A percentile compares a stretch with the other conserved stretches of the same genome.
phyloP scores from a whole-genome alignment of 2,329 filamentous ascomycete genomes.

The Diatrype stigma region DNA sequence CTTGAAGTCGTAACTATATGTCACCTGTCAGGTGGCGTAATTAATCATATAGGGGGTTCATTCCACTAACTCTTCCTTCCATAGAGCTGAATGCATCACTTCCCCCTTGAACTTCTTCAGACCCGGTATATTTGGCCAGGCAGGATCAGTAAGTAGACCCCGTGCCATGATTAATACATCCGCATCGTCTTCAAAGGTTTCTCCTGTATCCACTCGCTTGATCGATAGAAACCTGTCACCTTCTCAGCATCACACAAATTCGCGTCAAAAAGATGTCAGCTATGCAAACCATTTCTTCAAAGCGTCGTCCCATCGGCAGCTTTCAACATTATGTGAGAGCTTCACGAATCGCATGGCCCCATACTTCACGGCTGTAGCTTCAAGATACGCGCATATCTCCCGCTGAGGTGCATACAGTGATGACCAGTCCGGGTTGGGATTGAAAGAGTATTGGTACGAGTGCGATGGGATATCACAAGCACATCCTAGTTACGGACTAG shows the following conservation, averaged over 20 bases:
- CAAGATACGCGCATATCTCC: constrained; percentile 48
- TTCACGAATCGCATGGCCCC: constrained; percentile 44
- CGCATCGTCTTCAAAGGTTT: constrained; percentile 34
- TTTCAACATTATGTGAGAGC: constrained; percentile 36
- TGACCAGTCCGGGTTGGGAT: constrained; percentile 52
- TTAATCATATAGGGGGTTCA: too few relatives aligned
- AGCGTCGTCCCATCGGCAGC: constrained; percentile 36
- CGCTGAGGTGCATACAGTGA: constrained; percentile 43
- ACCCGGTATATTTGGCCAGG: constrained; percentile 41
- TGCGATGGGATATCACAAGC: constrained; percentile 38
- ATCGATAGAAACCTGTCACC: constrained; percentile 31
- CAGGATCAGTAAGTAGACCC: constrained; percentile 38
- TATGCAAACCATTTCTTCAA: constrained; percentile 34
- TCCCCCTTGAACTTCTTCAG: constrained; percentile 38
- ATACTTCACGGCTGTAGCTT: constrained; percentile 41
- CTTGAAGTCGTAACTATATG: constrained; percentile 38
- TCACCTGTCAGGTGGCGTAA: constrained; percentile 7
- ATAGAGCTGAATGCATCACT: constrained; percentile 41
- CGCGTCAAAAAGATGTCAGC: not conserved
- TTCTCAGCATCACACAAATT: too few relatives aligned
- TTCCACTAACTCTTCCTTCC: constrained; percentile 34
- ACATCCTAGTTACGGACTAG: constrained; percentile 19
- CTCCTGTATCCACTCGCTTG: constrained; percentile 28
- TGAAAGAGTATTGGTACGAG: constrained; percentile 53
- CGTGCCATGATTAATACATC: constrained; percentile 38